Evolutionary conservation across 2,329 filamentous ascomycete species (phyloP), one percentile per base, ranked within the genome.

Genomic region (Talaromyces sp.): DNA sequence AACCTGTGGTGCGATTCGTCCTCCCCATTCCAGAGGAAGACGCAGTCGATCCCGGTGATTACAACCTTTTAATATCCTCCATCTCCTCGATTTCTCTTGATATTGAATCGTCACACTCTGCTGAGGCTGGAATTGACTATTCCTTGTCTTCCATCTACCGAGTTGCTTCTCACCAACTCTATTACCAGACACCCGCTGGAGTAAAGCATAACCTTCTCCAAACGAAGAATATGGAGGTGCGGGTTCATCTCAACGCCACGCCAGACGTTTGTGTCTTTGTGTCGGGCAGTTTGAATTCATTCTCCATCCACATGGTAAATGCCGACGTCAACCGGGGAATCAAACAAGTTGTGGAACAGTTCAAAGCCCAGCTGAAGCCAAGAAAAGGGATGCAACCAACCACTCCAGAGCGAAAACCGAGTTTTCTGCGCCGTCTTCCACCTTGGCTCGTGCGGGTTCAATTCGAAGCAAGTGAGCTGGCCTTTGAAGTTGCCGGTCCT

Each of bases 1-100:
- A 99, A 72, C 95, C 95, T 1, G 96, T 99, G 17, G 74, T 98
- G 65, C 88, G 96, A 67, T 93, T 99, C 65, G 87, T 93, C 8
- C 80, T 99, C 4, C 93, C 93, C 5, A 88, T 93, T 0, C 85
- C 95, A 64, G 85, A 89, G 63, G 73, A 78, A 55, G 74, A 80
- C 5, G 72, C 78, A 58, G 75, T 75, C 47, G 84, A 87, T 28
- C 82, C 86, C 0, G 91, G 92, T 63, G 93, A 98, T 66, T 98
- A 95, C 67, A 95, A 99, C 71, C 83, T 99, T 32, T 89, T 99
- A 52, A 96, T 99, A 55, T 96, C 92, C 1, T 95, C 92, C 2
- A 91, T 96, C 11, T 98, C 96, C 0, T 96, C 93, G 0, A 86
- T 98, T 42, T 96, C 93, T 0, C 79, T 98, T 25, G 95, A 99